phyloP scores from a whole-genome alignment of 306 rosid genomes.

The Trifolium repens region DNA sequence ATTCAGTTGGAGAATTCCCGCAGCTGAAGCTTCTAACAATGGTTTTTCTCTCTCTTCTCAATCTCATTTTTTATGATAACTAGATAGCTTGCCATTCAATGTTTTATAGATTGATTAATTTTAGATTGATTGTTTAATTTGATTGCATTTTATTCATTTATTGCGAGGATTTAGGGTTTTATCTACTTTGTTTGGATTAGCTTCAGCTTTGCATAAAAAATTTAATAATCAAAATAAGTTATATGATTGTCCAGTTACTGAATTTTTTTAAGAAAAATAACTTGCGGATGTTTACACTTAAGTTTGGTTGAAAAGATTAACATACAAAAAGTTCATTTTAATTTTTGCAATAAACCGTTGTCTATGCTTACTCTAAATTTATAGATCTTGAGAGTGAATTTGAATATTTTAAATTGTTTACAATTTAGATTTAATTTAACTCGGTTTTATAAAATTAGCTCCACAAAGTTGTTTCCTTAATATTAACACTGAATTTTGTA shows the following conservation, averaged over 20 bases:
- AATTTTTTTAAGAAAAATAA: background rate
- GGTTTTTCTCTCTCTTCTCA: constrained; percentile 46
- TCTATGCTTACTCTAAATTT: background rate
- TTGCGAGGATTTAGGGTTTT: background rate
- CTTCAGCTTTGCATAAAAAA: background rate
- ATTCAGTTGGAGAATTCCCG: constrained; percentile 84
- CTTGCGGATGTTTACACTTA: background rate
- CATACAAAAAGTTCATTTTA: background rate
- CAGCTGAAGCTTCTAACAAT: constrained; percentile 35
- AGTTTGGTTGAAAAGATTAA: background rate
- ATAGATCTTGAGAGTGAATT: background rate
- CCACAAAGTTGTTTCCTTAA: no score
- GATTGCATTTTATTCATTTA: background rate
- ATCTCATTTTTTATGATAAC: no score
- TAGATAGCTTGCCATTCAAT: background rate
- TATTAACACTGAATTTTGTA: no score
- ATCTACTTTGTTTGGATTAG: background rate
- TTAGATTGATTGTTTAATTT: background rate
- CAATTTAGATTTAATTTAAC: no score
- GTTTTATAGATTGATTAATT: background rate
- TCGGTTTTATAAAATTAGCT: no score
- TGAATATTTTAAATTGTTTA: background rate
- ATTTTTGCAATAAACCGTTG: background rate
- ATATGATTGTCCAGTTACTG: background rate
- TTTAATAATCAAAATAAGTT: background rate